Conservation (phyloP, 2,329 filamentous ascomycete species). For the Aureobasidium melanogenum region DNA sequence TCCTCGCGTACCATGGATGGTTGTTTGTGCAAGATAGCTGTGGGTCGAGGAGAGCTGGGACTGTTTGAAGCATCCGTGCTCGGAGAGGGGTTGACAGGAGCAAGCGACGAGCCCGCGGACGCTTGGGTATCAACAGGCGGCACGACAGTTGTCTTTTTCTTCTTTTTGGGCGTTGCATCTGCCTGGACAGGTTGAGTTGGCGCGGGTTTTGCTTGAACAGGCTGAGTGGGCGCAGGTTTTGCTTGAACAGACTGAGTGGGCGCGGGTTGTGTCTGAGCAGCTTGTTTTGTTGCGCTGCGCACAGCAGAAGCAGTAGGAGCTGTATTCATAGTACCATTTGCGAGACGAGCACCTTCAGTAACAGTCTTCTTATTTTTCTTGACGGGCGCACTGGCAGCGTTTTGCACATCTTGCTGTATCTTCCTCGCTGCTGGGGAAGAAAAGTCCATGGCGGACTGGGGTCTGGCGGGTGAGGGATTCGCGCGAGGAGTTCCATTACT, state of each 20-base stretch:
- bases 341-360: constrained; percentile 32
- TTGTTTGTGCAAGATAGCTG: constrained; percentile 22
- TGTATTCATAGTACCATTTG: constrained; percentile 44
- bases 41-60: constrained; percentile 17
- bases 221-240: not conserved
- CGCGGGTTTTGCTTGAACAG: not conserved
- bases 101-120: constrained; percentile 16
- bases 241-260: not conserved
- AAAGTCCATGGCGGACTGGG: constrained; percentile 22
- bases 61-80: constrained; percentile 12
- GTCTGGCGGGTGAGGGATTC: constrained; percentile 21
- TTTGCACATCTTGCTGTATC: constrained; percentile 27
- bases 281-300: not conserved
- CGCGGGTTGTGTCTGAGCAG: not conserved
- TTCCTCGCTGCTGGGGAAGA: constrained; percentile 18
- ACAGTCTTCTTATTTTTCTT: constrained; percentile 32
- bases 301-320: constrained; percentile 43
- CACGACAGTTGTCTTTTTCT: constrained; percentile 7
- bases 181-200: not conserved
- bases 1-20: constrained; percentile 27
- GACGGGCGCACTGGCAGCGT: constrained; percentile 30
- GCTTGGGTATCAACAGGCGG: constrained; percentile 18
- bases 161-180: constrained; percentile 9
- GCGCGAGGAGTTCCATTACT: constrained; percentile 15
- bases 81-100: constrained; percentile 24